phyloP scores from a whole-genome alignment of 805 yeast species.

The Wickerhamomyces silvicola region DNA sequence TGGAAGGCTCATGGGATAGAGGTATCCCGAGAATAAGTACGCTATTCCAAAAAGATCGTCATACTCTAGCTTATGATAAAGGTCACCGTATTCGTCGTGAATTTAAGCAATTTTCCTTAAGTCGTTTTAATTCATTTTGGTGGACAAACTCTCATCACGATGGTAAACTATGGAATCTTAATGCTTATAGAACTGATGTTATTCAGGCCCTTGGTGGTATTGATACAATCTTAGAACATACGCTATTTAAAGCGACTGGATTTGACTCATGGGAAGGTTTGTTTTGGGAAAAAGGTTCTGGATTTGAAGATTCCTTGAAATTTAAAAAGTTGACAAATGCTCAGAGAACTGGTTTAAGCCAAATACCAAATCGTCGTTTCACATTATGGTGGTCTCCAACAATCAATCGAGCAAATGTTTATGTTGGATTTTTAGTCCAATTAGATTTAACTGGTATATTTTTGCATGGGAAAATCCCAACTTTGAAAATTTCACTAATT shows the following conservation, averaged over 20 bases:
- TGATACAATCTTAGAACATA: slow-evolving; percentile 91
- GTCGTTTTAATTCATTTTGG: slow-evolving; percentile 87
- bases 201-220: slow-evolving; percentile 97
- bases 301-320: slow-evolving; percentile 93
- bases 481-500: slow-evolving; percentile 88
- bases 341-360: slow-evolving; percentile 93
- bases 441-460: slow-evolving; percentile 94
- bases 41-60: slow-evolving; percentile 89
- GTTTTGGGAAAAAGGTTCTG: slow-evolving; percentile 97
- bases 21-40: slow-evolving; percentile 97
- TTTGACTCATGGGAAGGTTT: slow-evolving; percentile 98
- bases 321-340: slow-evolving; percentile 95
- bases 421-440: slow-evolving; percentile 95
- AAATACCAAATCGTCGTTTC: slow-evolving; percentile 94
- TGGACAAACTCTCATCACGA: slow-evolving; percentile 94
- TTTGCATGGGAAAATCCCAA: slow-evolving; percentile 96
- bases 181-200: slow-evolving; percentile 90
- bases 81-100: slow-evolving; percentile 84
- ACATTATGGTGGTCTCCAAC: slow-evolving; percentile 99
- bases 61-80: slow-evolving; percentile 88
- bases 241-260: slow-evolving; percentile 93
- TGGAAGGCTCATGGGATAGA: slow-evolving; percentile 93
- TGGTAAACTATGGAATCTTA: slow-evolving; percentile 91
- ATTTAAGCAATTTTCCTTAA: slow-evolving; percentile 64
- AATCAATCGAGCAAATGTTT: slow-evolving; percentile 94